Conservation (phyloP, 2,329 filamentous ascomycete species). For the Paracorniculantispora psalliotae region DNA sequence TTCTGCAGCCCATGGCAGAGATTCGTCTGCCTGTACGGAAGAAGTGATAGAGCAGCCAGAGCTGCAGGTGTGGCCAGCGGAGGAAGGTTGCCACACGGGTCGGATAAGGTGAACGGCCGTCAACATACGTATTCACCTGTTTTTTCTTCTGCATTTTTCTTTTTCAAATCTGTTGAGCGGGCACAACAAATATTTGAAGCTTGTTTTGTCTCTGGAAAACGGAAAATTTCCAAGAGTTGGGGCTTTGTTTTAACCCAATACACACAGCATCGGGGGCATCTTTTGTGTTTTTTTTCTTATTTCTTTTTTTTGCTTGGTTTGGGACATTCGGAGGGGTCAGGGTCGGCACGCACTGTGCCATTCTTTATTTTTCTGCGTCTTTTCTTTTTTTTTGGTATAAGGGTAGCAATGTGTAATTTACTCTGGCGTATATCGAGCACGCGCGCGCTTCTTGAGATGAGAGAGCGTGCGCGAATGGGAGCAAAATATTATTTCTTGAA, state of each 20-base stretch:
- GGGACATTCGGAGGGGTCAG: not conserved
- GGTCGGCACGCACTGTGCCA: not conserved
- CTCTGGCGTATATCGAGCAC: not conserved
- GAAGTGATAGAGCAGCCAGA: no score
- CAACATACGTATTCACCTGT: not conserved
- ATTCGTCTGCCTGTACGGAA: not conserved
- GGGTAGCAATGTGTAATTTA: conserved; percentile 7
- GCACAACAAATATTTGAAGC: not conserved
- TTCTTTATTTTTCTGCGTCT: not conserved
- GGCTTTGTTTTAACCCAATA: no score
- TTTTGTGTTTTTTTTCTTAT: not conserved
- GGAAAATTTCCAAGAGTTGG: not conserved
- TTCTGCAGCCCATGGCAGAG: not conserved
- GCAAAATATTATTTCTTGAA: not conserved
- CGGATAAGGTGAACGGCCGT: conserved; percentile 14
- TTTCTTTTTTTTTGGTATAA: not conserved
- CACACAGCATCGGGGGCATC: conserved; percentile 4
- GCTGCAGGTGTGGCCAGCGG: not conserved
- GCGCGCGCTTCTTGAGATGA: not conserved
- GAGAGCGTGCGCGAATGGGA: not conserved
- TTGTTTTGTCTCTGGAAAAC: not conserved
- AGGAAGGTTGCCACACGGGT: not conserved
- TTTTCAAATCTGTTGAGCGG: conserved; percentile 1
- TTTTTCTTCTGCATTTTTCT: conserved; percentile 1
- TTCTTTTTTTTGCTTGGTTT: not conserved